Base-by-base conservation (phyloP, 805 yeast genomes). In the Ogataea salicorniae region DNA sequence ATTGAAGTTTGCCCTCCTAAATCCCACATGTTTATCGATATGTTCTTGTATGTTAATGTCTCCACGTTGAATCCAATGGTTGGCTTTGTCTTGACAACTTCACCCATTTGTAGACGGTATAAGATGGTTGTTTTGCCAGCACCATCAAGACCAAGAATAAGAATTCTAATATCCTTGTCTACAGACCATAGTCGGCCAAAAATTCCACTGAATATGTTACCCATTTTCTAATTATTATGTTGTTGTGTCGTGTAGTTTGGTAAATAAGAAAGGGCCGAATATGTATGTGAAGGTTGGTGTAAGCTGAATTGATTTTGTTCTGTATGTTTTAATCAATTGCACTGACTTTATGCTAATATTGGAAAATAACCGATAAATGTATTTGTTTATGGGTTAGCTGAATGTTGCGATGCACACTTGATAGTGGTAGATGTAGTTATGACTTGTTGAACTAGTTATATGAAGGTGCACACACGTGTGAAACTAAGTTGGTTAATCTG, bases 111-210 rank as follows among this genome's bases (percentile, higher is more conserved):
- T 50, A 92, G 73, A 55, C 94, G 77, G 71, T 92, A 92, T 48
- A 92, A 75, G 52, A 92, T 92, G 11, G 99, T 94, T 34, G 99
- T 92, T 65, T 92, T 91, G 41, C 98, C 98, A 1, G 97, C 97
- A 71, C 97, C 97, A 69, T 91, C 98, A 46, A 91, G 73, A 6
- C 98, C 98, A 42, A 91, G 73, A 51, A 91, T 92, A 47, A 91
- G 78, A 45, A 91, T 90, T 60, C 97, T 78, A 60, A 91, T 84
- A 69, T 91, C 97, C 66, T 88, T 88, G 60, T 84, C 84, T 42
- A 84, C 79, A 18, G 95, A 94, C 97, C 97, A 92, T 44, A 92
- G 74, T 58, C 80, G 79, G 46, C 89, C 83, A 63, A 94, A 90
- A 60, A 94, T 80, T 49, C 84, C 81, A 64, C 97, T 89, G 70